Evolutionary conservation across 129 eudicot species (phyloP).

Genomic region (carrot (Daucus carota)): DNA sequence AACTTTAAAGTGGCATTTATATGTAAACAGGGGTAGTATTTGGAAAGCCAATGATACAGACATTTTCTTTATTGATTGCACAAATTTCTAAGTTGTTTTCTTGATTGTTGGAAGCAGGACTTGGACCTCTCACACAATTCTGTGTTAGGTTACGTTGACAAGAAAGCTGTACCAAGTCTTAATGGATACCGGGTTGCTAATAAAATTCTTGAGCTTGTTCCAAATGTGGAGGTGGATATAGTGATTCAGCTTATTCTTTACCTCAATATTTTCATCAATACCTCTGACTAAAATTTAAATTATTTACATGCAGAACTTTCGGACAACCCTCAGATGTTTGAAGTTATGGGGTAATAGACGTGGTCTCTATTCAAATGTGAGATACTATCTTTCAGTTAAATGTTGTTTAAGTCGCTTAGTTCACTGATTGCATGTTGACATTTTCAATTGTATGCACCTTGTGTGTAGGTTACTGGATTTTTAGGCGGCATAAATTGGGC

Average conservation of each 20-base stretch:
- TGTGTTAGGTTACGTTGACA: slow-evolving; percentile 9
- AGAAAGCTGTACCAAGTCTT: slow-evolving; percentile 13
- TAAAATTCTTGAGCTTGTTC: too few relatives aligned
- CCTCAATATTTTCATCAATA: not conserved
- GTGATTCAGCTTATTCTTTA: not conserved
- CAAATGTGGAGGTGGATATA: slow-evolving; percentile 13
- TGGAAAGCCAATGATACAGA: not conserved
- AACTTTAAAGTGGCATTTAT: not conserved
- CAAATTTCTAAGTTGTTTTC: not conserved
- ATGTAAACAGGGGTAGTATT: not conserved
- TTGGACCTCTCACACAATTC: slow-evolving; percentile 1
- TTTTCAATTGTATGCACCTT: not conserved
- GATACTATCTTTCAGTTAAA: not conserved
- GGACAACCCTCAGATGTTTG: slow-evolving; percentile 14
- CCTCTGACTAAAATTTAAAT: not conserved
- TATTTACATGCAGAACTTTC: slow-evolving; percentile 9
- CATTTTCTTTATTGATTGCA: not conserved
- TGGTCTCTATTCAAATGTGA: slow-evolving; percentile 10
- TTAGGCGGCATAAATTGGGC: slow-evolving; percentile 18
- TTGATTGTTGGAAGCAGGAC: not conserved
- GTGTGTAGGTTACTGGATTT: slow-evolving; percentile 8
- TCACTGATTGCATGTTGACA: not conserved
- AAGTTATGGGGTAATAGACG: slow-evolving; percentile 9
- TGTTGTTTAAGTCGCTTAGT: not conserved
- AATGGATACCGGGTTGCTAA: slow-evolving; percentile 13